Conservation (phyloP, 83 land plant species). For the Picea abies region DNA sequence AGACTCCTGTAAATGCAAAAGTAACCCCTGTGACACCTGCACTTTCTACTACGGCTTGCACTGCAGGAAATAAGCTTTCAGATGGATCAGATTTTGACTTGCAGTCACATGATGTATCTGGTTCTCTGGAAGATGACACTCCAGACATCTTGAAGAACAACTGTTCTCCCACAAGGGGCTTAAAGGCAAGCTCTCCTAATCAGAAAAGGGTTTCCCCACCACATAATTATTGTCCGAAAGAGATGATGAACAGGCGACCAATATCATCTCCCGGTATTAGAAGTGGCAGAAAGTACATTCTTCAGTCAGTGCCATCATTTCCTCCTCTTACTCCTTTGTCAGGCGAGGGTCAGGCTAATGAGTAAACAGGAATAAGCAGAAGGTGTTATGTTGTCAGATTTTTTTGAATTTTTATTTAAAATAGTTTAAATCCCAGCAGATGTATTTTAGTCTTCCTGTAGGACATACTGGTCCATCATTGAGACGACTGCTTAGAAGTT, state of each 20-base stretch:
- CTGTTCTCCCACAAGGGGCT: conserved; percentile 39
- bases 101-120: conserved; percentile 4
- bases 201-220: conserved; percentile 81
- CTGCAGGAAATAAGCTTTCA: conserved; percentile 13
- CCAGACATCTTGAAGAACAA: conserved; percentile 64
- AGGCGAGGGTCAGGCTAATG: conserved; percentile 5
- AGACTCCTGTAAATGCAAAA: conserved; percentile 17
- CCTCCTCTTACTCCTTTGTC: conserved; percentile 59
- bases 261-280: conserved; percentile 41
- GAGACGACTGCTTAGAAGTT: not conserved
- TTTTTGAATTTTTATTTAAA: not conserved
- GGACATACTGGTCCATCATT: not conserved
- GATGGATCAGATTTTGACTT: conserved; percentile 15
- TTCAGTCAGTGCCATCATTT: conserved; percentile 72
- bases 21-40: conserved; percentile 23
- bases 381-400: conserved; percentile 5
- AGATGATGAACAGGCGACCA: conserved; percentile 25
- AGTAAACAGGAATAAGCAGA: not conserved
- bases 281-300: conserved; percentile 68
- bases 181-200: conserved; percentile 73
- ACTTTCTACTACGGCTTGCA: conserved; percentile 18
- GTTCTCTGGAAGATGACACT: conserved; percentile 54
- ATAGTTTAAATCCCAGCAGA: not conserved
- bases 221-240: conserved; percentile 25
- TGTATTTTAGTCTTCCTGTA: not conserved